Base-by-base conservation (phyloP, 2,329 filamentous ascomycete species). In the Colletotrichum musae region DNA sequence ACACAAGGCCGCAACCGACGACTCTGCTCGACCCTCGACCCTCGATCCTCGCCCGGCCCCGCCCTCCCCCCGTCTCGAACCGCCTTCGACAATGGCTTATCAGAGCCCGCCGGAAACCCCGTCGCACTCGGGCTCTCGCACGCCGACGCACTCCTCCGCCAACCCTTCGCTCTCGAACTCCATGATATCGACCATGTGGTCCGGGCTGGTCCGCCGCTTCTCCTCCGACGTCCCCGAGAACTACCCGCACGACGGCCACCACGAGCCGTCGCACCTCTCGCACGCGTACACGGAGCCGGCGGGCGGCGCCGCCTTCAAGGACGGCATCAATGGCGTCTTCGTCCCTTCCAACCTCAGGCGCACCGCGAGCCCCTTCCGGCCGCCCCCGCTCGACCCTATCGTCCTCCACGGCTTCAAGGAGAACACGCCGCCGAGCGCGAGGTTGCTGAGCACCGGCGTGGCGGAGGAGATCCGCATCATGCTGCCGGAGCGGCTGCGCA, bases 391-490 rank as follows among this genome's bases (percentile, higher is more conserved):
- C 58, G 95, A 95, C 65, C 94, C 95, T 0, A 82, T 98, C 24
- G 84, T 87, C 5, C 86, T 98, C 43, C 81, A 84, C 24, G 93
- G 93, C 45, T 94, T 91, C 80, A 84, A 85, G 68, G 81, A 84
- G 1, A 86, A 85, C 74, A 94, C 92, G 4, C 82, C 85, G 18
- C 74, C 81, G 18, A 86, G 85, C 43, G 90, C 89, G 54, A 88
- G 89, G 73, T 84, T 98, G 61, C 85, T 99, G 64, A 92, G 87
- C 18, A 84, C 85, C 58, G 87, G 90, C 12, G 84, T 98, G 36
- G 96, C 95, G 3, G 96, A 98, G 82, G 96, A 98, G 83, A 97
- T 98, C 66, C 88, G 96, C 56, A 88, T 97, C 47, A 91, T 98
- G 75, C 85, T 98, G 24, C 96, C 96, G 1, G 91, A 97, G 73